A percentile compares a stretch with the other conserved stretches of the same genome.
Evolutionary conservation across 2,329 filamentous ascomycete genomes (phyloP).

Genomic region (Lasiodiplodia sp.): DNA sequence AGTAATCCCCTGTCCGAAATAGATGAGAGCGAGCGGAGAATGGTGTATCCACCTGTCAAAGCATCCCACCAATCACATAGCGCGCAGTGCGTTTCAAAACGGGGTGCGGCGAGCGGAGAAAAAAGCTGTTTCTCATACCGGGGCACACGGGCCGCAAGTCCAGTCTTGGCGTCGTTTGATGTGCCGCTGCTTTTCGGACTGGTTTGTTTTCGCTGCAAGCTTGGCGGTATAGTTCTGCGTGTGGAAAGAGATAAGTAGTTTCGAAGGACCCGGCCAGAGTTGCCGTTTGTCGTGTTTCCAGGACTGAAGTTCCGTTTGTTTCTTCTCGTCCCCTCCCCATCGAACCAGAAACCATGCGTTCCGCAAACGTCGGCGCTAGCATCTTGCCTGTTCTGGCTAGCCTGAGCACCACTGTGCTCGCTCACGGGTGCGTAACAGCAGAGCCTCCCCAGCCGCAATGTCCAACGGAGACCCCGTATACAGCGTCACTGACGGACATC

Average conservation of each 20-base stretch:
- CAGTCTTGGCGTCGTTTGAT: conserved; percentile 24
- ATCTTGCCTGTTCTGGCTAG: conserved; percentile 21
- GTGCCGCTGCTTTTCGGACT: not conserved
- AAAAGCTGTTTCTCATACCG: conserved; percentile 3
- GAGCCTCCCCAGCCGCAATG: too few relatives aligned
- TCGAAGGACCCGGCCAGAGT: not conserved
- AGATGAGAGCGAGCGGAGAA: conserved; percentile 16
- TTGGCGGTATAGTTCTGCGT: not conserved
- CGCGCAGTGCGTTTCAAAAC: not conserved
- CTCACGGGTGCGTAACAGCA: conserved; percentile 9
- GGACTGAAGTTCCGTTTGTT: not conserved
- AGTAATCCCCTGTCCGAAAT: conserved; percentile 3
- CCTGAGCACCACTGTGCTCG: conserved; percentile 1
- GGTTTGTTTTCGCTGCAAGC: not conserved
- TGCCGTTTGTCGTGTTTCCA: not conserved
- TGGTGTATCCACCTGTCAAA: not conserved
- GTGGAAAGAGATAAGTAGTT: not conserved
- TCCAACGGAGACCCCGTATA: not conserved
- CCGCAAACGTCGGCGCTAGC: not conserved
- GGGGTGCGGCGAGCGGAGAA: not conserved
- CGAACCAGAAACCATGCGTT: not conserved
- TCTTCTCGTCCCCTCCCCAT: not conserved
- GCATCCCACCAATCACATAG: conserved; percentile 5
- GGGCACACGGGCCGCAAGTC: conserved; percentile 4
- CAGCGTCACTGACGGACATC: not conserved